Evolutionary conservation across 2,329 filamentous ascomycete species (phyloP), one percentile per base, ranked within the genome.

Genomic region (Niveomyces coronatus): DNA sequence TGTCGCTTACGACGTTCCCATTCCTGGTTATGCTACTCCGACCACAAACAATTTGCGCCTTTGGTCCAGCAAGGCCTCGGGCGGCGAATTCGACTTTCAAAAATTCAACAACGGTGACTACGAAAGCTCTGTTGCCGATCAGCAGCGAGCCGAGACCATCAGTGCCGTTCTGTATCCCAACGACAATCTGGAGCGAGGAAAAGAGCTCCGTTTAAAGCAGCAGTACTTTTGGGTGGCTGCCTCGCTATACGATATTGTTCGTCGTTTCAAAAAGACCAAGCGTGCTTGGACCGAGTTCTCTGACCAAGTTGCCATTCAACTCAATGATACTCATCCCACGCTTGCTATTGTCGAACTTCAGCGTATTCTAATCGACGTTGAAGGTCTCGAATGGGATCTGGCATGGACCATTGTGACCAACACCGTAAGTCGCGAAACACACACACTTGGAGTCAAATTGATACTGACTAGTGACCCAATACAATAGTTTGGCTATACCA

Each of bases 201-300:
- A 98, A 63, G 91, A 98, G 68, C 77, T 98, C 46, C 85, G 91
- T 38, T 65, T 98, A 61, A 98, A 98, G 74, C 91, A 98, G 62
- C 91, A 98, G 61, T 98, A 98, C 71, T 98, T 98, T 67, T 98
- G 91, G 91, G 94, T 94, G 54, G 88, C 91, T 37, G 91, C 91
- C 13, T 98, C 91, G 13, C 73, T 98, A 4, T 86, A 86, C 55
- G 91, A 98, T 53, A 98, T 98, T 56, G 83, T 98, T 43, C 84
- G 91, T 42, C 81, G 91, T 42, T 98, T 96, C 78, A 98, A 96
- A 72, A 98, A 96, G 74, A 79, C 86, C 14, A 87, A 85, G 67
- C 80, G 89, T 46, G 67, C 82, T 7, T 98, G 91, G 91, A 80
- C 65, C 48, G 84, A 94, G 53, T 98, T 98, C 64, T 73, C 89